A percentile compares a stretch with the other conserved stretches of the same genome.
Conservation (phyloP, 2,329 filamentous ascomycete genomes). For the Phaeosphaeriaceae sp. region DNA sequence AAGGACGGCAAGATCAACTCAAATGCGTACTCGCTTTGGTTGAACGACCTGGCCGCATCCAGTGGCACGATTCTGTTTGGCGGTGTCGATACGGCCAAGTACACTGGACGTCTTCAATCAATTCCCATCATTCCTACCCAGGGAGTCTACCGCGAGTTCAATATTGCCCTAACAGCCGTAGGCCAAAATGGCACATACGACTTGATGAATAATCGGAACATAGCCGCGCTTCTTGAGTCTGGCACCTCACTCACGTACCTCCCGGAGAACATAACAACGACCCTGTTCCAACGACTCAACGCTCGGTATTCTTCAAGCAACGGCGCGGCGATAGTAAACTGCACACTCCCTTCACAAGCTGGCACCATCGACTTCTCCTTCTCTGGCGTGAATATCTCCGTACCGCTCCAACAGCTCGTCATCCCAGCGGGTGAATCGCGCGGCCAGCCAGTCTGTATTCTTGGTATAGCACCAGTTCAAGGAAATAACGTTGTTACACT, state of each 20-base stretch:
- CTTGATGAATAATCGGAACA: neutral
- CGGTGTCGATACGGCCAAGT: neutral
- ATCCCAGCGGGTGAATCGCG: neutral
- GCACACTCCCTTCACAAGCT: neutral
- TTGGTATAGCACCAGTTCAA: neutral
- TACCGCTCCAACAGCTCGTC: neutral
- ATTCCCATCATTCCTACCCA: neutral
- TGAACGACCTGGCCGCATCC: neutral
- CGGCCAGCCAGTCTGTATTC: neutral
- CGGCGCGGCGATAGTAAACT: neutral
- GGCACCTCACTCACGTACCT: neutral
- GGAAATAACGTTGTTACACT: neutral
- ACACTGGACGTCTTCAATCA: neutral
- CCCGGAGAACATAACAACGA: neutral
- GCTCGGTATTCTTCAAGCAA: neutral
- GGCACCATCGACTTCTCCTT: neutral
- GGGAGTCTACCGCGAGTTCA: neutral
- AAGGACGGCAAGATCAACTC: neutral
- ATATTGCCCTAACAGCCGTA: neutral
- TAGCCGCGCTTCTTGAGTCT: neutral
- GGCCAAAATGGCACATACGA: neutral
- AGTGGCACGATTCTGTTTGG: neutral
- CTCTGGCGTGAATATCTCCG: neutral
- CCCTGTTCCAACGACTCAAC: neutral
- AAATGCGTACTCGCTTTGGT: neutral